Conservation (phyloP, 208 protist genomes). For the Trypanosomatidae sp. region DNA sequence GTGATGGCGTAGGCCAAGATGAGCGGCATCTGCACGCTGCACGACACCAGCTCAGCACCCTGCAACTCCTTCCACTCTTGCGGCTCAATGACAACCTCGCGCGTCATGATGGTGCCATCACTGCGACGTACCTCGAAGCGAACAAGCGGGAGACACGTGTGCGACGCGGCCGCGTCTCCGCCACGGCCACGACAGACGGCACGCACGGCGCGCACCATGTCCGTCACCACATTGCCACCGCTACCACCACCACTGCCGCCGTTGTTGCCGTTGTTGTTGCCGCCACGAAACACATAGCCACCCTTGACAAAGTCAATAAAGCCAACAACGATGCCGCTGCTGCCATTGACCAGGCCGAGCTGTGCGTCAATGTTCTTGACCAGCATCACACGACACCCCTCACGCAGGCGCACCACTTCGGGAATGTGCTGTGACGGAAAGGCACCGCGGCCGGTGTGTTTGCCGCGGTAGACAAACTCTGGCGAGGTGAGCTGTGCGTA, state of each 20-base stretch:
- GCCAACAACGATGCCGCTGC: conserved; percentile 42
- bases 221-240: conserved; percentile 1
- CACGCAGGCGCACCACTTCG: conserved; percentile 35
- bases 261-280: conserved; percentile 5
- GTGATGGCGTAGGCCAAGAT: conserved; percentile 89
- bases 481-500: conserved; percentile 36
- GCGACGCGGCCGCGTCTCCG: too few species aligned
- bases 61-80: conserved; percentile 24
- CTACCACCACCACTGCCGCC: conserved; percentile 13
- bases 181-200: conserved; percentile 26
- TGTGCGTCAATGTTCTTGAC: conserved; percentile 38
- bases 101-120: too few species aligned
- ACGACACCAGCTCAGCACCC: conserved; percentile 11
- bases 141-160: conserved; percentile 19
- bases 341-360: conserved; percentile 56
- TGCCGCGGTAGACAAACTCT: conserved; percentile 26
- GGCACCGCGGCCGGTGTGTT: conserved; percentile 25
- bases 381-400: conserved; percentile 57
- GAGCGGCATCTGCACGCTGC: conserved; percentile 73
- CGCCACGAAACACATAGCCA: too few species aligned
- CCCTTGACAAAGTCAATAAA: conserved; percentile 65
- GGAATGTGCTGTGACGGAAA: conserved; percentile 20
- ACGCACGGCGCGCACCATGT: conserved; percentile 50
- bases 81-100: too few species aligned
- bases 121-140: too few species aligned